Conservation (phyloP, 305 asterid genomes). For the Plantago coronopus region DNA sequence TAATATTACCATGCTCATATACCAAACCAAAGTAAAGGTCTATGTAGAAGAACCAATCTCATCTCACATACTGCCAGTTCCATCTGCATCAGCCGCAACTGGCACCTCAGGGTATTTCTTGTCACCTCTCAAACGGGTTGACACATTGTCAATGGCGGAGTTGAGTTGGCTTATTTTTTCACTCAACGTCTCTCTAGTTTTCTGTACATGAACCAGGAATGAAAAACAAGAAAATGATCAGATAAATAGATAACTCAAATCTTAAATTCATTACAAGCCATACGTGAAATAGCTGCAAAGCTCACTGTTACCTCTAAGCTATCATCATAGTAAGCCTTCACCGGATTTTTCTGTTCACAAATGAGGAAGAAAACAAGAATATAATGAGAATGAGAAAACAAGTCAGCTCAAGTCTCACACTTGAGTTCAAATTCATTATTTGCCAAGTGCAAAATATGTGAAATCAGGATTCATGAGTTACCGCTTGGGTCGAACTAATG, state of each 20-base stretch:
- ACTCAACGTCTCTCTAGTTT: slow-evolving; percentile 62
- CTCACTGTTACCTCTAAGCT: slow-evolving; percentile 61
- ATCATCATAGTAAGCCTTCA: slow-evolving; percentile 40
- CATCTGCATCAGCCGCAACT: slow-evolving; percentile 53
- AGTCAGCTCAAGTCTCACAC: too few species aligned
- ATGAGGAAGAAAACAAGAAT: too few species aligned
- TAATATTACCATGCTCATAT: too few species aligned
- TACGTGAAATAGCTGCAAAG: background rate
- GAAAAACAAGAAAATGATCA: slow-evolving; percentile 14
- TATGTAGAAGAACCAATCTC: too few species aligned
- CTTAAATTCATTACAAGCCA: background rate
- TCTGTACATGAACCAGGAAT: slow-evolving; percentile 35
- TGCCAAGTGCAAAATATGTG: too few species aligned
- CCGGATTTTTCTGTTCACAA: too few species aligned
- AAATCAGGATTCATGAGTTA: too few species aligned
- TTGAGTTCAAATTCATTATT: too few species aligned
- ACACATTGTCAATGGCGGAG: slow-evolving; percentile 83
- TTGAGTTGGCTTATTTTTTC: slow-evolving; percentile 75
- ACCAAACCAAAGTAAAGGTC: too few species aligned
- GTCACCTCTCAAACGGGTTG: slow-evolving; percentile 79
- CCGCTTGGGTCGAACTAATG: too few species aligned
- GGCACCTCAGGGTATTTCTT: slow-evolving; percentile 50
- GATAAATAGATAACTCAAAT: slow-evolving; percentile 4
- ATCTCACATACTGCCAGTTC: slow-evolving; percentile 41
- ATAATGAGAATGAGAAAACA: too few species aligned